These are phyloP conservation scores for Alternaria metachromatica DNA, from an alignment of 2,329 filamentous ascomycete genomes.

Conservation along the genomic window DNA sequence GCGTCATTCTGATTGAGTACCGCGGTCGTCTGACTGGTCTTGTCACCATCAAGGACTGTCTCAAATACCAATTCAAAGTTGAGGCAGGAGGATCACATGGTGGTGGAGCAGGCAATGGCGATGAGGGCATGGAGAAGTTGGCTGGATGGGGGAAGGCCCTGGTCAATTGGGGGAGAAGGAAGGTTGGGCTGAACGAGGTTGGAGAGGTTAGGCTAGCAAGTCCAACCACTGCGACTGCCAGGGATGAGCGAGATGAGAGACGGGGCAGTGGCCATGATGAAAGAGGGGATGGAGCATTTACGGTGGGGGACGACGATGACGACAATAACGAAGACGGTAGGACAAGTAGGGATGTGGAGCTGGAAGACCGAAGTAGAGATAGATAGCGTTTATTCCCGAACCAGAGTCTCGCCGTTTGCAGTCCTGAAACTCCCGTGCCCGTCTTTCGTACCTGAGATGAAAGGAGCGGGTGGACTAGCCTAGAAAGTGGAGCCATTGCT, in stretches of 20 bases:
- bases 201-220: slow-evolving; percentile 37
- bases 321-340: slow-evolving; percentile 9
- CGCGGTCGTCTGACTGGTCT: slow-evolving; percentile 82
- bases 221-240: slow-evolving; percentile 19
- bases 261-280: slow-evolving; percentile 2
- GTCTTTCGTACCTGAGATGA: slow-evolving; percentile 1
- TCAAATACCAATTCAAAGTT: slow-evolving; percentile 97
- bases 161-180: slow-evolving; percentile 30
- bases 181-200: slow-evolving; percentile 20
- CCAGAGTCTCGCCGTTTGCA: neutral
- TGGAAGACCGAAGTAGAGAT: slow-evolving; percentile 21
- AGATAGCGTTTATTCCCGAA: slow-evolving; percentile 1
- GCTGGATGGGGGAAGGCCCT: slow-evolving; percentile 26
- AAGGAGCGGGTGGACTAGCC: slow-evolving; percentile 6
- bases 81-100: slow-evolving; percentile 63
- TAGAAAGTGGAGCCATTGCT: slow-evolving; percentile 1
- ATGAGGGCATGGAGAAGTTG: slow-evolving; percentile 41
- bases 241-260: neutral
- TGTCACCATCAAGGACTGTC: slow-evolving; percentile 94
- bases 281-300: slow-evolving; percentile 10
- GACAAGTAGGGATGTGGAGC: slow-evolving; percentile 7
- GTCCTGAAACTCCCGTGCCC: neutral
- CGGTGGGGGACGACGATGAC: slow-evolving; percentile 15
- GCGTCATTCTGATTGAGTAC: slow-evolving; percentile 91
- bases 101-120: slow-evolving; percentile 11